Conservation (phyloP, 306 rosid genomes). For the Rosa rugosa region DNA sequence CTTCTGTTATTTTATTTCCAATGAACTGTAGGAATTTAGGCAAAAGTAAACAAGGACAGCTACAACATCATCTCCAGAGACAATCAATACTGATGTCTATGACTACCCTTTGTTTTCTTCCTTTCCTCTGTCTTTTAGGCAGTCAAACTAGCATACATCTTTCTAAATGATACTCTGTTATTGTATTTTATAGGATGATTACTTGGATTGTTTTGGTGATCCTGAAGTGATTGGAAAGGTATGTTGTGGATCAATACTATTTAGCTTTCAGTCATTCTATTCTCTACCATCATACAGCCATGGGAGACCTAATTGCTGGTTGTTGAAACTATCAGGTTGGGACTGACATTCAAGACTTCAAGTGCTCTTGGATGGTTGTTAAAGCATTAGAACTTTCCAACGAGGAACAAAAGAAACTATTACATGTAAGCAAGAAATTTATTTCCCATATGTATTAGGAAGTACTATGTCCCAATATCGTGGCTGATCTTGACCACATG, state of each 20-base stretch:
- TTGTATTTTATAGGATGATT: constrained; percentile 71
- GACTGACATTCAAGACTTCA: constrained; percentile 95
- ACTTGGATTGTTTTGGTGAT: constrained; percentile 85
- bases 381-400: constrained; percentile 77
- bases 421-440: constrained; percentile 50
- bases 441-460: neutral
- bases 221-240: constrained; percentile 92
- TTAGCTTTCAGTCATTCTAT: constrained; percentile 13
- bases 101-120: neutral
- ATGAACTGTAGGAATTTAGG: neutral
- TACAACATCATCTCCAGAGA: neutral
- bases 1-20: neutral
- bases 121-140: neutral
- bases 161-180: neutral
- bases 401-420: constrained; percentile 66
- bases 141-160: neutral
- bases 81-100: neutral
- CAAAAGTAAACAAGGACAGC: neutral
- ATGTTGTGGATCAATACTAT: neutral
- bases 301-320: constrained; percentile 28
- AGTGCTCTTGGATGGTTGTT: constrained; percentile 95
- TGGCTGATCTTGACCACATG: constrained; percentile 3
- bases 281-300: neutral
- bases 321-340: constrained; percentile 65
- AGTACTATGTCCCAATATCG: neutral